These are phyloP conservation scores for Geotrichum australiense DNA, from an alignment of 1,139 yeast genomes.

Conservation along the genomic window DNA sequence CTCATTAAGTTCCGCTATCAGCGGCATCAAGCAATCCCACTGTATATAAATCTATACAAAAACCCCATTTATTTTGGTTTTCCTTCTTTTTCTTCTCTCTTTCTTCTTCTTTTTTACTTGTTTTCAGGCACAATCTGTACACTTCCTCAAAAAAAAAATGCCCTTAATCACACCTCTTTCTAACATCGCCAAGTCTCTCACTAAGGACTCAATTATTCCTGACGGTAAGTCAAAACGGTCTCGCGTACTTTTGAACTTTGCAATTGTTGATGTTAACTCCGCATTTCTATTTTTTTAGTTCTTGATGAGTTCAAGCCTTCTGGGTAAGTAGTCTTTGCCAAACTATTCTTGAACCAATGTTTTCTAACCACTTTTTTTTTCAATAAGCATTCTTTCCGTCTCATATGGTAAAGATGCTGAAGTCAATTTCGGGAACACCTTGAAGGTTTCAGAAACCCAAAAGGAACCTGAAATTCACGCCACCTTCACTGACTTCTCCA, in stretches of 20 bases:
- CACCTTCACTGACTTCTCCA: conserved; percentile 44
- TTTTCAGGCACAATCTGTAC: too few species aligned
- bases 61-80: neutral
- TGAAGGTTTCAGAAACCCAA: conserved; percentile 61
- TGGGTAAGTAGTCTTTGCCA: conserved; percentile 17
- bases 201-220: conserved; percentile 55
- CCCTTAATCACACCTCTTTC: conserved; percentile 46
- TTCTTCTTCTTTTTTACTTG: neutral
- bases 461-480: conserved; percentile 56
- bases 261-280: neutral
- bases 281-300: conserved; percentile 18
- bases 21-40: too few species aligned
- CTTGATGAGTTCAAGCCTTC: conserved; percentile 34
- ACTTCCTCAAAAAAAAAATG: too few species aligned
- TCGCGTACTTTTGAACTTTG: neutral
- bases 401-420: conserved; percentile 48
- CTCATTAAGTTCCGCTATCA: too few species aligned
- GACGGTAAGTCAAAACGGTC: conserved; percentile 43
- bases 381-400: conserved; percentile 37
- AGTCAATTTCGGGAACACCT: conserved; percentile 75
- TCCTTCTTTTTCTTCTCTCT: neutral
- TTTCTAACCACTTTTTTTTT: conserved; percentile 5
- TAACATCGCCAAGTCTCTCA: conserved; percentile 54
- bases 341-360: neutral
- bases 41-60: too few species aligned